Base-by-base conservation (phyloP, 257 asterid species). In the Solanum sparsipilum region DNA sequence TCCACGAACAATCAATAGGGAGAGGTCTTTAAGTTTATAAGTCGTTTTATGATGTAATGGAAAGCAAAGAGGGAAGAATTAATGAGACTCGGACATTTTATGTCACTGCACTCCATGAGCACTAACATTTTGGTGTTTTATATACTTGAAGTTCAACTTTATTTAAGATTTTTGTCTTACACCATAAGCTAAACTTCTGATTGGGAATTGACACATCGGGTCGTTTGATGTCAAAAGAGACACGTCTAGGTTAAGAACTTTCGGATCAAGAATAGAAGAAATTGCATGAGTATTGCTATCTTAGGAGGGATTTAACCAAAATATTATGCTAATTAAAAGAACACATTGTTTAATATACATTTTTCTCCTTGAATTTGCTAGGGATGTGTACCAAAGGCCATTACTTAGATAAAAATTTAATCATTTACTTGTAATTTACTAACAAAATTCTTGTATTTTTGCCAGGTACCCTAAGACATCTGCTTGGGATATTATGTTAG, bases 401-500 rank as follows among this genome's bases (percentile, higher is more conserved):
- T n/a, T n/a, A n/a, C n/a, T n/a, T n/a, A n/a, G n/a, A n/a, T n/a
- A n/a, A n/a, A n/a, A n/a, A n/a, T n/a, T n/a, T n/a, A n/a, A n/a
- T n/a, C n/a, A n/a, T n/a, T n/a, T n/a, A n/a, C n/a, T n/a, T n/a
- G n/a, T n/a, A n/a, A n/a, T n/a, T n/a, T 25, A 38, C 35, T 84
- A 13, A 84, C 38, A 10, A 20, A 20, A 25, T 23, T 29, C 16
- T 10, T 9, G 44, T 76, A n/a, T n/a, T 13, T 73, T 41, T 84
- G 12, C 88, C 94, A 97, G 99, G 95, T 95, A 96, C 90, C 99
- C 99, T 3, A 96, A 95, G 88, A 96, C 99, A 31, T 93, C 92
- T 35, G 98, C 99, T 3, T 97, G 98, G 98, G 93, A 93, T 90
- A 97, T 97, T 91, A 97, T 97, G 99, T 94, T 96, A 15, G 99